Base-by-base conservation (phyloP, 2,329 filamentous ascomycete species). In the Periglandula ipomoeae region DNA sequence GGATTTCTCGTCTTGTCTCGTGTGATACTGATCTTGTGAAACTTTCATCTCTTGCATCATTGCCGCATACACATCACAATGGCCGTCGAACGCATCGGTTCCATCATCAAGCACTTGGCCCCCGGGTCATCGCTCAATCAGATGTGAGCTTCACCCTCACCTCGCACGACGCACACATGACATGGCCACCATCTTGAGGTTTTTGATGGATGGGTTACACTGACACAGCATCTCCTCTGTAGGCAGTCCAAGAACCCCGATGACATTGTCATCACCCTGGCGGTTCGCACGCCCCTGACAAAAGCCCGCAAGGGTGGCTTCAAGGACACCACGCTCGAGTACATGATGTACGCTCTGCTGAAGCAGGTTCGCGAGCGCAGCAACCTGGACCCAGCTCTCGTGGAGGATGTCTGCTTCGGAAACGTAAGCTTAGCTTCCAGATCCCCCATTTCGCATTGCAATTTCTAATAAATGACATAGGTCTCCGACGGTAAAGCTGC, bases 211-310 rank as follows among this genome's bases (percentile, higher is more conserved):
- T 15, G 15, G 3, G 30, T 32, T 32, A 32, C 30, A 23, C 20
- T 41, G 22, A 41, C 38, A 24, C 38, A 22, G 38, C 22, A 7
- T 9, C 9, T n/a, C 23, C 19, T 22, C 19, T 50, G 39, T 51
- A 95, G 89, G 63, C 89, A 87, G 50, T 82, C 87, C 59, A 90
- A 97, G 75, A 94, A 95, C 68, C 81, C 90, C 58, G 91, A 97
- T 66, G 93, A 98, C 73, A 78, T 98, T 48, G 93, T 98, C 65
- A 95, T 97, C 63, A 98, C 93, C 7, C 81, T 94, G 50, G 91
- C 91, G 24, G 75, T 90, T 60, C 87, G 93, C 49, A 96, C 91
- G 24, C 89, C 93, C 1, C 78, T 98, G 53, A 78, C 85, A 63
- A 97, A 96, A 73, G 89, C 80, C 46, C 78, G 77, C 66, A 96